These are phyloP conservation scores for Fusarium oligoseptatum DNA, from an alignment of 2,329 filamentous ascomycete species.

Conservation along the genomic window DNA sequence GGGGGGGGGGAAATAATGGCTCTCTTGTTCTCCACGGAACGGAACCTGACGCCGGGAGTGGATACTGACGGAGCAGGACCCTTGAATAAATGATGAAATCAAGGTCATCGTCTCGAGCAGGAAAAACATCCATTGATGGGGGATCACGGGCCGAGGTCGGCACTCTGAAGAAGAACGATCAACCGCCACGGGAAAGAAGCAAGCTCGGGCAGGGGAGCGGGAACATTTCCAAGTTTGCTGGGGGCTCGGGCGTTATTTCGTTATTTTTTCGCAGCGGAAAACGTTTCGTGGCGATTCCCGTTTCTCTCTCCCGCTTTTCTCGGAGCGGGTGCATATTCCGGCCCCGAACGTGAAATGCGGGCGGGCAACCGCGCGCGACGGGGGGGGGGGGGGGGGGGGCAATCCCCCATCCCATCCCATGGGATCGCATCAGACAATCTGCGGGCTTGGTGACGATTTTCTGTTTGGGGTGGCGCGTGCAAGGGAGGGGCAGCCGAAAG, in stretches of 20 bases:
- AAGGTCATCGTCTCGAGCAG: not conserved
- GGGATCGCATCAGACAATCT: conserved; percentile 22
- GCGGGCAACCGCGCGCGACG: not conserved
- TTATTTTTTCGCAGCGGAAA: not conserved
- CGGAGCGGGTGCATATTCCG: conserved; percentile 22
- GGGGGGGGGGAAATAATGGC: conserved; percentile 2
- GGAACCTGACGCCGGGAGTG: conserved; percentile 3
- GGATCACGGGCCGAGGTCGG: not conserved
- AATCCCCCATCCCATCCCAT: not conserved
- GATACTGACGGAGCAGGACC: conserved; percentile 6
- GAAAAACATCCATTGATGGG: not conserved
- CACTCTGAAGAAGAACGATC: not conserved
- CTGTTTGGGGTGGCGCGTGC: conserved; percentile 28
- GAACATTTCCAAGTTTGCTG: not conserved
- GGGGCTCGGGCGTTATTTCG: conserved; percentile 24
- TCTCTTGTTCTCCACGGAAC: conserved; percentile 8
- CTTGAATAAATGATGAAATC: conserved; percentile 5
- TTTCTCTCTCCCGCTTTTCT: not conserved
- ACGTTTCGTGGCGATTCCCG: conserved; percentile 5
- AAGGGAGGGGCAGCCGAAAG: conserved; percentile 14
- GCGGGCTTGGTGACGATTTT: conserved; percentile 34
- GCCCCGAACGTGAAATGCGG: conserved; percentile 9
- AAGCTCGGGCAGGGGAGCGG: not conserved
- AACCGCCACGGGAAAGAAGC: not conserved
- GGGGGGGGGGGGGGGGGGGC: too few relatives aligned